Base-by-base conservation (phyloP, 2,329 filamentous ascomycete genomes). In the Alternaria sp. region DNA sequence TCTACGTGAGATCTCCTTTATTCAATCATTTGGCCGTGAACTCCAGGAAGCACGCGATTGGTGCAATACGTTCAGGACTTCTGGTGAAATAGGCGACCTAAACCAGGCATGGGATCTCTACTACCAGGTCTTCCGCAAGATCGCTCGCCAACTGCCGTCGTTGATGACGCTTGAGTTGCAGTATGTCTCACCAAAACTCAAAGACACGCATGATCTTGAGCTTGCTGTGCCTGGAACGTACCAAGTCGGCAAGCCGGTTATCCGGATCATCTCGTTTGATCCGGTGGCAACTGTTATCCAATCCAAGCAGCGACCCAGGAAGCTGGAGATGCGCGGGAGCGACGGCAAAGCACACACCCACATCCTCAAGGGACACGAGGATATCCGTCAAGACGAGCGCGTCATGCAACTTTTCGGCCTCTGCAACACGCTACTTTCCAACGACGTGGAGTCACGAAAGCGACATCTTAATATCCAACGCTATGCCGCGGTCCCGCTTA, bases 41-140 rank as follows among this genome's bases (percentile, higher is more conserved):
- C 85, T 99, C 23, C 90, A 92, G 58, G 96, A 99, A 78, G 96
- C 95, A 8, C 90, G 92, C 60, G 93, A 98, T 68, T 99, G 95
- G 90, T 99, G 95, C 77, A 89, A 91, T 62, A 91, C 96, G 52
- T 99, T 96, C 79, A 90, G 92, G 70, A 87, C 88, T 39, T 95
- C 91, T n/a, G 85, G 89, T 50, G 95, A 99, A 72, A 88, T 95
- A 60, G 94, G 92, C 46, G 96, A 99, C 75, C 86, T 99, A 44
- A 99, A 98, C 73, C 93, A 97, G 78, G 95, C 95, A 6, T 99
- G 95, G 95, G 96, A 99, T 78, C 86, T 99, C 13, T 99, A 99
- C 79, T 99, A 99, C 79, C 93, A 96, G 66, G 95, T 98, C 0
- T 99, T 99, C 87, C 88, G 93, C 61, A 91, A 96, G 74, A 98